A percentile compares a stretch with the other conserved stretches of the same genome.
phyloP scores from a whole-genome alignment of 2,329 filamentous ascomycete genomes.

The Alternaria solani region DNA sequence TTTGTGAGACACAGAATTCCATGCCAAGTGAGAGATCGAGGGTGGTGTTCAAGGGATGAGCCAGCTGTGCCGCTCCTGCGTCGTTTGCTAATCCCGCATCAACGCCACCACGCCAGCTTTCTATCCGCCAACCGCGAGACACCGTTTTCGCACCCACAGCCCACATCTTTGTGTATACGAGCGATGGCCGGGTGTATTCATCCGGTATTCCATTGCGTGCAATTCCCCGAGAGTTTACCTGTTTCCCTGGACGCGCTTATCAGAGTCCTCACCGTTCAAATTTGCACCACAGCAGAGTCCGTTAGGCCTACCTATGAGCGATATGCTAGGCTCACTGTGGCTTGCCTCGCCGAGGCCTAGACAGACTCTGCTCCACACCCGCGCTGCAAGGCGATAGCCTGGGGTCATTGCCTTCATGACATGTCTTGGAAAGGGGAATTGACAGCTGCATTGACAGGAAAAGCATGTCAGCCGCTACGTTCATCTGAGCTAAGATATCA shows the following conservation, averaged over 20 bases:
- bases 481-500: background rate
- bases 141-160: background rate
- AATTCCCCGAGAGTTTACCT: background rate
- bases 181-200: background rate
- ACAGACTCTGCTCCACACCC: background rate
- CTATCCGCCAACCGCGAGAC: background rate
- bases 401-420: background rate
- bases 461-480: background rate
- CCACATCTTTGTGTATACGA: background rate
- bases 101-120: conserved; percentile 5
- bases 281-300: background rate
- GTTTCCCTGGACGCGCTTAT: background rate
- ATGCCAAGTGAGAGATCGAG: background rate
- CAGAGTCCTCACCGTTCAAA: background rate
- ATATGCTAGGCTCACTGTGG: conserved; percentile 9
- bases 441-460: background rate
- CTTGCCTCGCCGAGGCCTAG: conserved; percentile 2
- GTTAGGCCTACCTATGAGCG: background rate
- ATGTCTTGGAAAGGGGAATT: background rate
- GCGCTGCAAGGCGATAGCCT: background rate
- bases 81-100: conserved; percentile 1
- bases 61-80: conserved; percentile 11
- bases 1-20: background rate
- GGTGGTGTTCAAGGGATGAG: conserved; percentile 1
- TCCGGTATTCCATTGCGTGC: background rate